These are phyloP conservation scores for Entophlyctis luteolus DNA, from an alignment of 192 early-diverging fungal genomes.

Conservation along the genomic window DNA sequence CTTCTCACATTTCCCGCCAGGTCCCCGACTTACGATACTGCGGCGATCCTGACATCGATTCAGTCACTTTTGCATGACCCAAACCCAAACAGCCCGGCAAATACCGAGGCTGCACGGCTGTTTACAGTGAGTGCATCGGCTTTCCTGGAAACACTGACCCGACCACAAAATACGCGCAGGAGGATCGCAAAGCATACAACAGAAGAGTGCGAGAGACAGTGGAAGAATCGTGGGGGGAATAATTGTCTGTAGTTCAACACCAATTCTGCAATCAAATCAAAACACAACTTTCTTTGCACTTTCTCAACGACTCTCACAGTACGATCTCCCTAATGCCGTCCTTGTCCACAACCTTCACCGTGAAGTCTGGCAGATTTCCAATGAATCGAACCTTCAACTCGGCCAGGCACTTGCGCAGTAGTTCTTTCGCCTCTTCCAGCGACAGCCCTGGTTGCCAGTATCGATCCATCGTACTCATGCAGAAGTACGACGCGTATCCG, in stretches of 20 bases:
- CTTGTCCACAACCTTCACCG: slow-evolving; percentile 80
- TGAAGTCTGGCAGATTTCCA: slow-evolving; percentile 77
- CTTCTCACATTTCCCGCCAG: slow-evolving; percentile 11
- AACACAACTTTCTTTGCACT: too few species aligned
- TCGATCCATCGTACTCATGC: slow-evolving; percentile 85
- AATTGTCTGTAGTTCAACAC: neutral
- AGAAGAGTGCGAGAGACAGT: slow-evolving; percentile 87
- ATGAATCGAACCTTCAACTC: slow-evolving; percentile 84
- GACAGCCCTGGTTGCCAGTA: slow-evolving; percentile 79
- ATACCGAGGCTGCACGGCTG: slow-evolving; percentile 90
- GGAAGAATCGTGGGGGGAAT: slow-evolving; percentile 72
- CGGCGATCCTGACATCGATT: slow-evolving; percentile 89
- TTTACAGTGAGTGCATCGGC: slow-evolving; percentile 41
- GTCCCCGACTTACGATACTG: slow-evolving; percentile 92
- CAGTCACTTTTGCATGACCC: slow-evolving; percentile 96
- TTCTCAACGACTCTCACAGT: too few species aligned
- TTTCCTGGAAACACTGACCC: neutral
- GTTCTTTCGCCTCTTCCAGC: slow-evolving; percentile 72
- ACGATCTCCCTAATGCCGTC: slow-evolving; percentile 74
- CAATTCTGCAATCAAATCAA: neutral
- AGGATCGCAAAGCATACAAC: slow-evolving; percentile 91
- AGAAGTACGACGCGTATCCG: slow-evolving; percentile 89
- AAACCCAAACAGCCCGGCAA: slow-evolving; percentile 93
- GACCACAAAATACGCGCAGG: slow-evolving; percentile 37
- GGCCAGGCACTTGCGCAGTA: slow-evolving; percentile 78